These are phyloP conservation scores for Mycena latifolia DNA, from an alignment of 768 basidiomycete genomes.

Conservation along the genomic window DNA sequence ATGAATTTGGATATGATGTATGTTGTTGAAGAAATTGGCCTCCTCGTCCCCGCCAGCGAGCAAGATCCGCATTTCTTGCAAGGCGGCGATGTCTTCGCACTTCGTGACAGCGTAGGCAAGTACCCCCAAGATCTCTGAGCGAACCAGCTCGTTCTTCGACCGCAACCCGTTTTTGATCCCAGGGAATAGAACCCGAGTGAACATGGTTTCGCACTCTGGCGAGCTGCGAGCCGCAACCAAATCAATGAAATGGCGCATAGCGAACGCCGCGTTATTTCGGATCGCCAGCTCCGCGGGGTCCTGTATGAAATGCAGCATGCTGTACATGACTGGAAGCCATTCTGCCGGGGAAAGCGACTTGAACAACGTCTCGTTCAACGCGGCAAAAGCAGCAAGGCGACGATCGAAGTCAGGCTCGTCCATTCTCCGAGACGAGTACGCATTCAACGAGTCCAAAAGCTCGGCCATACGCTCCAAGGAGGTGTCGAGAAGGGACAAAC, in stretches of 20 bases:
- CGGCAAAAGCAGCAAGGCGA: slow-evolving; percentile 80
- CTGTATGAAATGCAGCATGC: slow-evolving; percentile 87
- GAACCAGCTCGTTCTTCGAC: slow-evolving; percentile 88
- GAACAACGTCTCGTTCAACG: slow-evolving; percentile 77
- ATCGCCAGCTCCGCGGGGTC: slow-evolving; percentile 91
- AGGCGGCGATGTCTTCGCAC: slow-evolving; percentile 65
- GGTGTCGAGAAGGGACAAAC: slow-evolving; percentile 57
- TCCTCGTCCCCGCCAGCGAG: slow-evolving; percentile 92
- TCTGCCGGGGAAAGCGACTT: slow-evolving; percentile 61
- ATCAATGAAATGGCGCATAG: slow-evolving; percentile 85
- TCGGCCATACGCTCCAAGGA: slow-evolving; percentile 62
- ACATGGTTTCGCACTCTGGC: slow-evolving; percentile 63
- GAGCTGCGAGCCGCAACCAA: slow-evolving; percentile 56
- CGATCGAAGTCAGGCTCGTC: slow-evolving; percentile 96
- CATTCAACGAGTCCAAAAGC: slow-evolving; percentile 80
- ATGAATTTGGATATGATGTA: slow-evolving; percentile 93
- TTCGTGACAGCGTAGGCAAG: slow-evolving; percentile 79
- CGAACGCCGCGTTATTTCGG: slow-evolving; percentile 81
- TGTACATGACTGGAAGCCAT: slow-evolving; percentile 90
- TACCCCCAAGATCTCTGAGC: slow-evolving; percentile 85
- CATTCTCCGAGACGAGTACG: slow-evolving; percentile 84
- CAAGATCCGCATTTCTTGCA: slow-evolving; percentile 86
- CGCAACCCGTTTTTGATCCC: slow-evolving; percentile 84
- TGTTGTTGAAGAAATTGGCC: slow-evolving; percentile 97
- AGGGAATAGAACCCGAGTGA: slow-evolving; percentile 77